Percentiles rank a stretch among this genome's conserved stretches.
Conservation (phyloP, 768 basidiomycete genomes). For the Coprinopsis strossmayeri region DNA sequence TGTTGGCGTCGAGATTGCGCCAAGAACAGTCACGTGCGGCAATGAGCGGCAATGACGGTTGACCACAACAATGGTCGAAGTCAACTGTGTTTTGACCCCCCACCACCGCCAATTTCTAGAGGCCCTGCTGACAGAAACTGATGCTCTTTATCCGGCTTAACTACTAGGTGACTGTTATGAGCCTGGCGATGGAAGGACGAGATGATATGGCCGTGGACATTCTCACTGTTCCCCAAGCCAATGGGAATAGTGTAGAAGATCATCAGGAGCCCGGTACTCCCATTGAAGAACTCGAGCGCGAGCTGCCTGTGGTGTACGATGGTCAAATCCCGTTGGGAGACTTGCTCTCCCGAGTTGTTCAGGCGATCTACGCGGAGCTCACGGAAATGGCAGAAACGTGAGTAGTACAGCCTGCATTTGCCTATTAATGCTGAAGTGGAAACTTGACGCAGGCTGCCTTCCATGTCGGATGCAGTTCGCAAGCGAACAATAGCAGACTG, state of each 20-base stretch:
- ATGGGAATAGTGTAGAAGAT: not conserved
- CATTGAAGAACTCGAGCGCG: constrained; percentile 58
- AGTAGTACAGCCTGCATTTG: constrained; percentile 10
- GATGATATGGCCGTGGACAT: constrained; percentile 7
- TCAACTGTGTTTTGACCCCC: no score
- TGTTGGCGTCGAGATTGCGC: not conserved
- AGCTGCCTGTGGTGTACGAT: constrained; percentile 67
- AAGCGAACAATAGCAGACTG: constrained; percentile 83
- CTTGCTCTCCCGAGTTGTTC: constrained; percentile 68
- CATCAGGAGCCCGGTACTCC: constrained; percentile 21
- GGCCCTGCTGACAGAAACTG: no score
- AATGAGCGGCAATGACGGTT: not conserved
- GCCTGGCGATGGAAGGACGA: not conserved
- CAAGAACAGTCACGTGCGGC: not conserved
- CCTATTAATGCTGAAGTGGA: constrained; percentile 5
- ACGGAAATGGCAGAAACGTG: constrained; percentile 85
- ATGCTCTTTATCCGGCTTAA: no score
- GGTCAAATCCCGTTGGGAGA: constrained; percentile 72
- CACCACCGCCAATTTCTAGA: no score
- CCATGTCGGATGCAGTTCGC: constrained; percentile 74
- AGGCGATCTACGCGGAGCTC: constrained; percentile 78
- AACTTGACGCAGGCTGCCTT: constrained; percentile 69
- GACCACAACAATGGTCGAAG: not conserved
- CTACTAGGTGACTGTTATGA: not conserved
- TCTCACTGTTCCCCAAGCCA: not conserved